Percentiles rank a stretch among this genome's conserved stretches.
Evolutionary conservation across 192 early-diverging fungal species (phyloP).

Genomic region (Rhizophagus prolifer): DNA sequence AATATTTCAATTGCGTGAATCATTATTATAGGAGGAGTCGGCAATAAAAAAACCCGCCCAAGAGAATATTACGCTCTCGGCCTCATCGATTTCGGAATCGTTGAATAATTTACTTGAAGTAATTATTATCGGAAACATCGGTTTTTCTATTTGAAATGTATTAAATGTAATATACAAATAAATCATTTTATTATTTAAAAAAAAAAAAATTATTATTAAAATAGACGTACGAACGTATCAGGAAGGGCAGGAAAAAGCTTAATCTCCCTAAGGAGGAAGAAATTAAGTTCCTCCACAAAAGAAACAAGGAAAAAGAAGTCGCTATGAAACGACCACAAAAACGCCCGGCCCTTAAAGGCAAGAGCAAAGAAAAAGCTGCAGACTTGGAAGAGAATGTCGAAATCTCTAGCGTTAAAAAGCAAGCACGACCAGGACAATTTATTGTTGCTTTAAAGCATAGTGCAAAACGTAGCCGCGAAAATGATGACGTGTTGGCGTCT

Average conservation of each 20-base stretch:
- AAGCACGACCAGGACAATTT: background rate
- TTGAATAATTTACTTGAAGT: background rate
- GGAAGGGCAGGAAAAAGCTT: background rate
- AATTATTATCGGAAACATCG: background rate
- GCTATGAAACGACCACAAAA: background rate
- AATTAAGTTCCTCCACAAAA: background rate
- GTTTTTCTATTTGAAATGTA: background rate
- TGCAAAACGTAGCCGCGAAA: background rate
- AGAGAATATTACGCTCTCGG: background rate
- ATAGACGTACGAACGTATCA: background rate
- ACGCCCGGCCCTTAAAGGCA: background rate
- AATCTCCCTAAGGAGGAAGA: background rate
- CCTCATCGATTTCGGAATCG: too few relatives aligned
- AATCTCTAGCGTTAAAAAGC: background rate
- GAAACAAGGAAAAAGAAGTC: background rate
- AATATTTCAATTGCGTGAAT: background rate
- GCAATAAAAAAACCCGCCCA: background rate
- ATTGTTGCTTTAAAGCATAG: background rate
- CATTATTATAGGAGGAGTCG: background rate
- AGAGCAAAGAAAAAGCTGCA: background rate
- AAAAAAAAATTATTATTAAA: background rate
- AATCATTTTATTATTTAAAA: too few relatives aligned
- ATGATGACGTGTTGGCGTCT: background rate
- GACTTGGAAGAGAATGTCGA: background rate
- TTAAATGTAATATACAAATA: background rate